Evolutionary conservation across 192 early-diverging fungal genomes (phyloP), one percentile per base, ranked within the genome.

Genomic region (Chytriomyces sp.): DNA sequence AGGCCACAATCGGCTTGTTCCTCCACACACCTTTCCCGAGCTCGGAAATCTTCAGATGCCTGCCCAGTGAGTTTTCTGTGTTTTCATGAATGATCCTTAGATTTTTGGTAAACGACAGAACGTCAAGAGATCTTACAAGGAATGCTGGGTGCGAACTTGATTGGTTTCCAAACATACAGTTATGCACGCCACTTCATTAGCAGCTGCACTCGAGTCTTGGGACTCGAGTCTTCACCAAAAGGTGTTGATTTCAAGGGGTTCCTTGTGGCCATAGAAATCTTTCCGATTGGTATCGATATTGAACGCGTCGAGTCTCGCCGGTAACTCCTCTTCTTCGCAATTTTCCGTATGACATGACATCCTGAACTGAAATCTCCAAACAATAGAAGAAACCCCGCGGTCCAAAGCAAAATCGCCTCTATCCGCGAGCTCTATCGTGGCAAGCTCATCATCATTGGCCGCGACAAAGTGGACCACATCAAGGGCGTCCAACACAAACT

Each of bases 211-310:
- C 91, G 97, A 12, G 90, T 98, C n/a, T 83, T 97, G 28, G 94
- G 94, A 0, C 89, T 91, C 64, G 95, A 99, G 75, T 94, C 93
- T 0, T 91, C 95, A 3, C 96, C 95, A 6, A 88, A 80, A 19
- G 94, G 94, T 8, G 93, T 98, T 19, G 91, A 96, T 74, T 90
- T 89, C 64, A 84, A 86, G 49, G 93, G 93, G 14, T 85, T 82
- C 31, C 80, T 88, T 8, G 93, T 97, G 4, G 72, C 86, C 39
- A 87, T 98, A 1, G 92, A 91, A 49, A 95, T 94, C 25, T 96
- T 96, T 75, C 97, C 97, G 2, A 96, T 99, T 49, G 97, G 97
- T n/a, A 98, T 99, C 75, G 94, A 99, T 75, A 86, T 91, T 7
- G 81, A 91, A 22, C 74, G 86, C 5, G 86, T 94, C 6, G 84